These are phyloP conservation scores for Smittium culicis DNA, from an alignment of 371 early-diverging fungal genomes.

Conservation along the genomic window DNA sequence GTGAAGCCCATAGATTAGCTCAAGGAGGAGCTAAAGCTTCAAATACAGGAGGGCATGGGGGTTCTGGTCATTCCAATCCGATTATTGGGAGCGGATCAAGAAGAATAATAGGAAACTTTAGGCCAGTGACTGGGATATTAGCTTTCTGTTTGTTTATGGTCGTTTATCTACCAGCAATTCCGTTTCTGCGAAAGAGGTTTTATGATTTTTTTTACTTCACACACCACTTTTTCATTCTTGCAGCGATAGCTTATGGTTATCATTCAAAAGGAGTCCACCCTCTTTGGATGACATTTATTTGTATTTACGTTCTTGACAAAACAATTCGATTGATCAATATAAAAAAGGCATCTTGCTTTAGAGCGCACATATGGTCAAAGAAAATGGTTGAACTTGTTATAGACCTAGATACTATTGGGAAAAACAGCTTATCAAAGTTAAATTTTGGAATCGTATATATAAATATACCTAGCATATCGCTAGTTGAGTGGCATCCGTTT, in stretches of 20 bases:
- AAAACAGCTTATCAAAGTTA: too few relatives aligned
- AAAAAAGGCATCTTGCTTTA: not conserved
- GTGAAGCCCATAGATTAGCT: conserved; percentile 6
- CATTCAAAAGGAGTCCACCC: conserved; percentile 43
- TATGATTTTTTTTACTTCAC: conserved; percentile 61
- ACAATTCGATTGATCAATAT: conserved; percentile 9
- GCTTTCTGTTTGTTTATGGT: conserved; percentile 43
- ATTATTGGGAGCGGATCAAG: too few relatives aligned
- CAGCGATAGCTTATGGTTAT: conserved; percentile 45
- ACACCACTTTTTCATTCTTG: conserved; percentile 51
- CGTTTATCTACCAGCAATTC: conserved; percentile 33
- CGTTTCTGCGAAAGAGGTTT: conserved; percentile 35
- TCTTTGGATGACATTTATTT: conserved; percentile 36
- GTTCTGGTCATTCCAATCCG: conserved; percentile 30
- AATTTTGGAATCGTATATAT: conserved; percentile 43
- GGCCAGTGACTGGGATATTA: conserved; percentile 49
- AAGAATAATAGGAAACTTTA: conserved; percentile 34
- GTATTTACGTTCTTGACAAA: conserved; percentile 46
- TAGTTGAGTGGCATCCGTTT: conserved; percentile 70
- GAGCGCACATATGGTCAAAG: not conserved
- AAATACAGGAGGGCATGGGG: conserved; percentile 16
- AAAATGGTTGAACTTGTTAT: not conserved
- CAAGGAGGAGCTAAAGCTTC: conserved; percentile 17
- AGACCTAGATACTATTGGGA: too few relatives aligned
- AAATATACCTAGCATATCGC: conserved; percentile 46